Evolutionary conservation across 768 basidiomycete species (phyloP).

Genomic region (Roridomyces roridus): DNA sequence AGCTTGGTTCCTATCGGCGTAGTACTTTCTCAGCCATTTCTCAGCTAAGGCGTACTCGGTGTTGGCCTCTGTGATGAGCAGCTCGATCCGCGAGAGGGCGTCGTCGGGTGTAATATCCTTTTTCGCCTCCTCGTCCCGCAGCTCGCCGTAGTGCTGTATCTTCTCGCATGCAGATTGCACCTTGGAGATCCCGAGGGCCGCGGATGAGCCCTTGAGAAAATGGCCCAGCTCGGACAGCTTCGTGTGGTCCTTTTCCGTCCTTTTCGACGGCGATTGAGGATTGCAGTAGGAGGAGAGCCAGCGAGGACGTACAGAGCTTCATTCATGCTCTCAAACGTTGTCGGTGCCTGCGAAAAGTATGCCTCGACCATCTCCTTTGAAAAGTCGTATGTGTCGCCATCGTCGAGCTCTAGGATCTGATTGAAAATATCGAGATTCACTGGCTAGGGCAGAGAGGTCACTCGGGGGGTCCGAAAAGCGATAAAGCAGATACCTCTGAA

Average conservation of each 20-base stretch:
- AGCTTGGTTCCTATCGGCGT: slow-evolving; percentile 29
- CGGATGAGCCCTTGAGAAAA: slow-evolving; percentile 97
- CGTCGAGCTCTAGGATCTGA: slow-evolving; percentile 93
- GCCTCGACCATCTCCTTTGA: slow-evolving; percentile 77
- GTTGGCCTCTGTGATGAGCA: slow-evolving; percentile 63
- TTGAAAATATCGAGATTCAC: slow-evolving; percentile 83
- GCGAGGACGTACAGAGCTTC: slow-evolving; percentile 67
- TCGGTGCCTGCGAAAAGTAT: slow-evolving; percentile 81
- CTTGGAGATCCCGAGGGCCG: slow-evolving; percentile 83
- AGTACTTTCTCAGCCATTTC: slow-evolving; percentile 63
- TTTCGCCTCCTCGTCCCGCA: slow-evolving; percentile 60
- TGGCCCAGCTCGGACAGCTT: slow-evolving; percentile 82
- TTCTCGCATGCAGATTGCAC: slow-evolving; percentile 88
- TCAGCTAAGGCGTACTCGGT: slow-evolving; percentile 74
- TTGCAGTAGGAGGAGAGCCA: slow-evolving; percentile 2
- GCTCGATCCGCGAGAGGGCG: slow-evolving; percentile 63
- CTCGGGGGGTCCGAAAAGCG: neutral
- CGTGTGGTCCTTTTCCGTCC: slow-evolving; percentile 61
- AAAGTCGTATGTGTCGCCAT: slow-evolving; percentile 78
- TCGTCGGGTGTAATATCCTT: slow-evolving; percentile 50
- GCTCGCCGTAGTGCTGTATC: slow-evolving; percentile 87
- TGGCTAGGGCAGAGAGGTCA: neutral
- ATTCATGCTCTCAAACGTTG: slow-evolving; percentile 83
- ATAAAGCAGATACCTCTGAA: neutral
- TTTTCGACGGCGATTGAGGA: slow-evolving; percentile 38